Evolutionary conservation across 2,329 filamentous ascomycete species (phyloP), one percentile per base, ranked within the genome.

Genomic region (Cadophora sp.): DNA sequence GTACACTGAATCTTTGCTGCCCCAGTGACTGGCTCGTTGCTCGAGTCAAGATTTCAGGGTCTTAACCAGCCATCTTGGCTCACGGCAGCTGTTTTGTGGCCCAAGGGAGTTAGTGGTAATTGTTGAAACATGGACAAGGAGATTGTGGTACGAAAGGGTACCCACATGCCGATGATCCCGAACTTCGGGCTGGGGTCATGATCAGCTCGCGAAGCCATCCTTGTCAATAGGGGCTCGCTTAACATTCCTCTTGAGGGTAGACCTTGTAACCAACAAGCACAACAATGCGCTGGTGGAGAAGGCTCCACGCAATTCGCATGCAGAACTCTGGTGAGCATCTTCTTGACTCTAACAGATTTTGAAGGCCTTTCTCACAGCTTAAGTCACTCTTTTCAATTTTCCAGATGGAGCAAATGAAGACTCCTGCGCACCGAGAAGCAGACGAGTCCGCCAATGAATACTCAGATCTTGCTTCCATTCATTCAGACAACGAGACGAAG

Each of bases 401-500:
- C 12, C 19, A 37, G 40, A 59, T 59, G 55, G 55, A 59, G n/a
- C 34, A 31, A 8, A 26, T 24, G 22, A 14, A 34, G 4, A n/a
- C 55, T 59, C 55, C 55, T 14, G 29, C 55, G 31, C 55, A 59
- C 11, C 55, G 55, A 40, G 40, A 43, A 43, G 40, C 40, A 43
- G 55, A 40, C 31, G 55, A 59, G 34, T 26, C 22, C 19, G 55
- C 58, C 22, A 26, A 61, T 24, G 58, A 61, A 16, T 61, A 61
- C 43, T 61, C 58, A 61, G 58, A 61, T 48, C 12, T 48, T 24
- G 58, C 58, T 27, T 61, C 58, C 11, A 24, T 46, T 19, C 58
- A 48, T 9, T 61, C 58, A 61, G 58, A 31, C 16, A 46, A 19
- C 22, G 58, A 31, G 31, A 22, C 19, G 7, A 37, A 37, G 61